Evolutionary conservation across 306 rosid species (phyloP).

Genomic region (Fragaria nilgerrensis): DNA sequence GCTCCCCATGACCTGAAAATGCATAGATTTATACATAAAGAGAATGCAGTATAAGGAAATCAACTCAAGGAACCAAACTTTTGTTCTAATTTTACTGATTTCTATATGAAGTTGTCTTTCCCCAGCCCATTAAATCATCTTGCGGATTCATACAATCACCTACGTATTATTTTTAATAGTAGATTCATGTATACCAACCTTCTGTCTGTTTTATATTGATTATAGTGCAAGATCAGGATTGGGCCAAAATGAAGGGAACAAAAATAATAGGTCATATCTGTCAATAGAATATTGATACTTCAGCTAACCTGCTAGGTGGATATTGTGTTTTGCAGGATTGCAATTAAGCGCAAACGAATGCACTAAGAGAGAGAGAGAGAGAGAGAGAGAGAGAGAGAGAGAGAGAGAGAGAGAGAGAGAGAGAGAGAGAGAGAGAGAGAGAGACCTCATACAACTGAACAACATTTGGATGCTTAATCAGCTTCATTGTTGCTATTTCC

Average conservation of each 20-base stretch:
- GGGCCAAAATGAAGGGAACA: not conserved
- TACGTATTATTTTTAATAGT: too few species aligned
- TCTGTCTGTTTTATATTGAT: not conserved
- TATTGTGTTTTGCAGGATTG: not conserved
- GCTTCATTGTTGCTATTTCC: constrained; percentile 95
- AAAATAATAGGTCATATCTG: not conserved
- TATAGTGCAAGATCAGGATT: not conserved
- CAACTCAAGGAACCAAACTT: constrained; percentile 6
- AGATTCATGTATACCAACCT: not conserved
- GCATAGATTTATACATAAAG: constrained; percentile 16
- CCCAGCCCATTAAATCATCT: constrained; percentile 4
- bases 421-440: constrained; percentile 25
- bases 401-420: constrained; percentile 5
- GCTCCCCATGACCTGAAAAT: constrained; percentile 92
- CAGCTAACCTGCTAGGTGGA: not conserved
- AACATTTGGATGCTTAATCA: constrained; percentile 95
- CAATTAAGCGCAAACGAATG: not conserved
- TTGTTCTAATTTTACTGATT: not conserved
- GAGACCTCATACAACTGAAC: constrained; percentile 77
- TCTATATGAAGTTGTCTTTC: constrained; percentile 3
- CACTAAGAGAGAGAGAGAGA: not conserved
- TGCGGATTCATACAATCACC: not conserved
- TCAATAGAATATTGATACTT: not conserved
- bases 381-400: constrained; percentile 1
- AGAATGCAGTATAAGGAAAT: constrained; percentile 11